phyloP scores from a whole-genome alignment of 129 eudicot genomes.

The Smallanthus sonchifolius region DNA sequence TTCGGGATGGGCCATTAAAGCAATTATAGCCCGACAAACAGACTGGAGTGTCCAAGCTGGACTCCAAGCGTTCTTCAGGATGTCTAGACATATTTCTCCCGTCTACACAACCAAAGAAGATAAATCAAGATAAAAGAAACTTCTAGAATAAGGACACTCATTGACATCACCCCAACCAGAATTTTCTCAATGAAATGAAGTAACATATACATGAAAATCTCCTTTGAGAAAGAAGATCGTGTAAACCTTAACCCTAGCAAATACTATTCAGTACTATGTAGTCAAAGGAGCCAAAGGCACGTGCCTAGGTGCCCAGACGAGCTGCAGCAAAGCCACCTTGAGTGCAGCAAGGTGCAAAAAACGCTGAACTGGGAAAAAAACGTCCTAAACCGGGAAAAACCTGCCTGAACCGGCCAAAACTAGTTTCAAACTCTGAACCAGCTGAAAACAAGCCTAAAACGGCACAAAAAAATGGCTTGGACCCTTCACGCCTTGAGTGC shows the following conservation, averaged over 20 bases:
- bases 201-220: background rate
- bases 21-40: conserved; percentile 94
- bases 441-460: too few relatives aligned
- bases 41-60: conserved; percentile 99
- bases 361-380: too few relatives aligned
- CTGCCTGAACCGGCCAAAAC: too few relatives aligned
- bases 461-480: too few relatives aligned
- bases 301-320: too few relatives aligned
- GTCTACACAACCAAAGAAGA: conserved; percentile 47
- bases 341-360: too few relatives aligned
- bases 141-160: background rate
- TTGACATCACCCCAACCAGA: background rate
- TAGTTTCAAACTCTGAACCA: too few relatives aligned
- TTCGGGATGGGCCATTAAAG: conserved; percentile 99
- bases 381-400: too few relatives aligned
- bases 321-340: too few relatives aligned
- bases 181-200: background rate
- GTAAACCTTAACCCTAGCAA: background rate
- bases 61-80: conserved; percentile 97
- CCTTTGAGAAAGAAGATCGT: background rate
- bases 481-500: too few relatives aligned
- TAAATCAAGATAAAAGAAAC: background rate
- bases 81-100: conserved; percentile 97
- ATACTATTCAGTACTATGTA: background rate
- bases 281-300: too few relatives aligned